phyloP scores from a whole-genome alignment of 805 yeast genomes.

The Metschnikowia baotianmanensis region DNA sequence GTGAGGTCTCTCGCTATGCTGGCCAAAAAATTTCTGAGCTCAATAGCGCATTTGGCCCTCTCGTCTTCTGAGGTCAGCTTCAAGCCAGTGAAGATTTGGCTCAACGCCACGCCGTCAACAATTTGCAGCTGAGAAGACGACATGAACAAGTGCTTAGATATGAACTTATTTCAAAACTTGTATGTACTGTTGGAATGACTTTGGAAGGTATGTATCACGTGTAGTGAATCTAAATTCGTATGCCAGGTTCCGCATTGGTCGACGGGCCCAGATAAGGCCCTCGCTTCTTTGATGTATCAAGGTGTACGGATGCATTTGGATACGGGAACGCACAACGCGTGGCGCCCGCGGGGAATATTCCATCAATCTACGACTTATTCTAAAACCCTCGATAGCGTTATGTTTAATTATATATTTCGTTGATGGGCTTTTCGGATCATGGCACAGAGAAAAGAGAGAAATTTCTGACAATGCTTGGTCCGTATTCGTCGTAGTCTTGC shows the following conservation, averaged over 20 bases:
- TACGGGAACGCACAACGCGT: too few species aligned
- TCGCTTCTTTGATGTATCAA: not conserved
- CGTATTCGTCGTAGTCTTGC: slow-evolving; percentile 95
- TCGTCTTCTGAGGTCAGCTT: slow-evolving; percentile 43
- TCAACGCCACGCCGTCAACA: slow-evolving; percentile 48
- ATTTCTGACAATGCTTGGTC: slow-evolving; percentile 96
- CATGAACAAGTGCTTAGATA: slow-evolving; percentile 5
- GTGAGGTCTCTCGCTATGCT: slow-evolving; percentile 78
- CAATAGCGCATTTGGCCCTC: slow-evolving; percentile 59
- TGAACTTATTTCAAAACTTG: too few species aligned
- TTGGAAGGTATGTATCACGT: not conserved
- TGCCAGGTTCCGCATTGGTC: slow-evolving; percentile 1
- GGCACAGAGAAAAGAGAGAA: slow-evolving; percentile 92
- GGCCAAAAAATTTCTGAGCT: slow-evolving; percentile 65
- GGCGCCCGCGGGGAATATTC: too few species aligned
- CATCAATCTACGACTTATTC: too few species aligned
- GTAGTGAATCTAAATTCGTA: not conserved
- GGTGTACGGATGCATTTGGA: slow-evolving; percentile 15
- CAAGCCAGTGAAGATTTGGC: slow-evolving; percentile 52
- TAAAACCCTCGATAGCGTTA: too few species aligned
- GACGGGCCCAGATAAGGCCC: slow-evolving; percentile 5
- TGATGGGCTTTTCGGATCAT: slow-evolving; percentile 25
- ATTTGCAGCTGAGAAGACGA: slow-evolving; percentile 19
- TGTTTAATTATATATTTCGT: not conserved
- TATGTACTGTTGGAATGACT: not conserved